Evolutionary conservation across 129 eudicot species (phyloP).

Genomic region (Lactuca saligna): DNA sequence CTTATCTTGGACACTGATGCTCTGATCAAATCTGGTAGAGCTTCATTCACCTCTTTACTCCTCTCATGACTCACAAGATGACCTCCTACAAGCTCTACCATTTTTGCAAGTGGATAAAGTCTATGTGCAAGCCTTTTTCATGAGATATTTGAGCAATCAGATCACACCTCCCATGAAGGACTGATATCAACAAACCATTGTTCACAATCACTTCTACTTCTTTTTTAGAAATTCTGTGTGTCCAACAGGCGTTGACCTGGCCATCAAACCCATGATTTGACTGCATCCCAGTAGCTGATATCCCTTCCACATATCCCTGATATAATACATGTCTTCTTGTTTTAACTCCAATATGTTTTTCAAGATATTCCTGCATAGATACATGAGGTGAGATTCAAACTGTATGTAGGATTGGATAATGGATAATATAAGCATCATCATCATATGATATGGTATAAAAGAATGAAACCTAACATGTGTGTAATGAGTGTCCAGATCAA

Average conservation of each 20-base stretch:
- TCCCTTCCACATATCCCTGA: conserved; percentile 63
- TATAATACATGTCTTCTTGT: conserved; percentile 71
- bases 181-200: conserved; percentile 60
- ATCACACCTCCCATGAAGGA: conserved; percentile 86
- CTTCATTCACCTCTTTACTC: conserved; percentile 59
- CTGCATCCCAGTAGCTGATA: conserved; percentile 81
- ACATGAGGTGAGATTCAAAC: conserved; percentile 1
- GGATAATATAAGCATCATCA: background rate
- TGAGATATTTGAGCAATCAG: conserved; percentile 75
- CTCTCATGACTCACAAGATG: conserved; percentile 89
- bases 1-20: conserved; percentile 54
- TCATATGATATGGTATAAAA: background rate
- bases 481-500: conserved; percentile 90
- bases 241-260: conserved; percentile 83
- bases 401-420: conserved; percentile 19
- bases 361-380: conserved; percentile 79
- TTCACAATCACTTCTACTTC: conserved; percentile 52
- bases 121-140: conserved; percentile 73
- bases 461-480: conserved; percentile 47
- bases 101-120: conserved; percentile 69
- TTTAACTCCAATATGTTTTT: conserved; percentile 62
- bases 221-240: conserved; percentile 53
- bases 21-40: conserved; percentile 62
- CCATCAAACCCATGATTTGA: conserved; percentile 78
- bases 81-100: conserved; percentile 93